A percentile compares a stretch with the other conserved stretches of the same genome.
Evolutionary conservation across 805 yeast genomes (phyloP).

Genomic region (Metschnikowia dekortorum): DNA sequence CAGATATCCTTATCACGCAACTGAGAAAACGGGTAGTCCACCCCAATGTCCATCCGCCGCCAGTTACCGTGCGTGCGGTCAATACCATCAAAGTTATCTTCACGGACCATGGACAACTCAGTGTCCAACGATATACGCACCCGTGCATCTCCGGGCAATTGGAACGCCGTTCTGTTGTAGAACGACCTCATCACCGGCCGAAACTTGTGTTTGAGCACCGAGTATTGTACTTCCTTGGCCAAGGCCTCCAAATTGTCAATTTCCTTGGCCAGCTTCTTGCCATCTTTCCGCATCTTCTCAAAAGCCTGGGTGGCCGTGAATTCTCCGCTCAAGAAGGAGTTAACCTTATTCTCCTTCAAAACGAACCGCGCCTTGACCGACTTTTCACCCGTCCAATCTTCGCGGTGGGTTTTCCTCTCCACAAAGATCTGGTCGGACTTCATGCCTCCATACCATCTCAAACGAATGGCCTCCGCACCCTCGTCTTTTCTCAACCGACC

Average conservation of each 20-base stretch:
- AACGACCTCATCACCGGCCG: conserved; percentile 95
- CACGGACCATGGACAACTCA: conserved; percentile 95
- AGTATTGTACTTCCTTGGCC: conserved; percentile 90
- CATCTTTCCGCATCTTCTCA: conserved; percentile 89
- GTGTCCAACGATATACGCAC: conserved; percentile 98
- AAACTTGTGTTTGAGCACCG: conserved; percentile 74
- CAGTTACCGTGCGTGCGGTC: conserved; percentile 91
- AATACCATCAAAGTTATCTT: conserved; percentile 90
- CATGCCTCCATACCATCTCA: conserved; percentile 99
- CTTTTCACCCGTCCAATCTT: conserved; percentile 99
- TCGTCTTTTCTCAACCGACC: conserved; percentile 95
- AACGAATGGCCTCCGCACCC: conserved; percentile 97
- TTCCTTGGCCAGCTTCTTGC: conserved; percentile 80
- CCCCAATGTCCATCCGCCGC: conserved; percentile 98
- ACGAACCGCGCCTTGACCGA: conserved; percentile 98
- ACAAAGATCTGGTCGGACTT: conserved; percentile 85
- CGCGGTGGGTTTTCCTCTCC: conserved; percentile 97
- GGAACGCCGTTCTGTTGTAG: conserved; percentile 98
- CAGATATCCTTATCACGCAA: conserved; percentile 80
- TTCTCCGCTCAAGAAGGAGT: conserved; percentile 75
- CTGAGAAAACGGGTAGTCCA: conserved; percentile 91
- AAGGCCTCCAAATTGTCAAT: conserved; percentile 88
- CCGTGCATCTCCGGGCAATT: conserved; percentile 98
- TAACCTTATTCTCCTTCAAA: conserved; percentile 85
- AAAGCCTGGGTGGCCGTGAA: conserved; percentile 86